Evolutionary conservation across 257 asterid genomes (phyloP).

Genomic region (Solanum habrochaites): DNA sequence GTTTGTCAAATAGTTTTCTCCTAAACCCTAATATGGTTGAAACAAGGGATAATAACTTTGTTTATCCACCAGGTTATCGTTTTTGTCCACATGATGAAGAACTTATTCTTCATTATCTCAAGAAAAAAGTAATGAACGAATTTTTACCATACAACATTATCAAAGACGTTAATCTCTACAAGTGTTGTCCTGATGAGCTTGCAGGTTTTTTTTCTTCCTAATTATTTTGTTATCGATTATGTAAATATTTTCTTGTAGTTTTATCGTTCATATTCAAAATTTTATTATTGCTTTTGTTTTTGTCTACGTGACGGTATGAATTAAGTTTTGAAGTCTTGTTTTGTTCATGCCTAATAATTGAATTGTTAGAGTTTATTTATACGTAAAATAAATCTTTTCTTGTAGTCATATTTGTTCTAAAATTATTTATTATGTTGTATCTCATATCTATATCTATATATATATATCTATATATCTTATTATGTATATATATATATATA

Average conservation of each 20-base stretch:
- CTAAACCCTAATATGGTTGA: neutral
- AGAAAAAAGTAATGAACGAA: neutral
- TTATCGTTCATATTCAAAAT: too few species aligned
- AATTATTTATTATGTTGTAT: neutral
- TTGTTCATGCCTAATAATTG: too few species aligned
- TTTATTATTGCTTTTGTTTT: too few species aligned
- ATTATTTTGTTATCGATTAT: too few species aligned
- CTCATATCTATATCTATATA: too few species aligned
- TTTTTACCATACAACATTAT: neutral
- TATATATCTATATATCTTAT: too few species aligned
- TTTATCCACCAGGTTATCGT: slow-evolving; percentile 3
- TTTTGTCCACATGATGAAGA: slow-evolving; percentile 1
- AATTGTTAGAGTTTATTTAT: too few species aligned
- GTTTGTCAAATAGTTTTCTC: neutral
- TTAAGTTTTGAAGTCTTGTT: too few species aligned
- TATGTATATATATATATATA: too few species aligned
- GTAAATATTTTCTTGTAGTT: too few species aligned
- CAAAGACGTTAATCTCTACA: neutral
- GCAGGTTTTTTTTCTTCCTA: neutral
- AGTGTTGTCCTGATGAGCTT: neutral
- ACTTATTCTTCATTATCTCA: neutral
- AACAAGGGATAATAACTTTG: neutral
- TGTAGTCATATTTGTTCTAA: neutral
- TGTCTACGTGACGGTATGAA: too few species aligned
- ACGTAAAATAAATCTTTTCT: too few species aligned